phyloP scores from a whole-genome alignment of 2,329 filamentous ascomycete genomes.

The Pseudogymnoascus sp. region DNA sequence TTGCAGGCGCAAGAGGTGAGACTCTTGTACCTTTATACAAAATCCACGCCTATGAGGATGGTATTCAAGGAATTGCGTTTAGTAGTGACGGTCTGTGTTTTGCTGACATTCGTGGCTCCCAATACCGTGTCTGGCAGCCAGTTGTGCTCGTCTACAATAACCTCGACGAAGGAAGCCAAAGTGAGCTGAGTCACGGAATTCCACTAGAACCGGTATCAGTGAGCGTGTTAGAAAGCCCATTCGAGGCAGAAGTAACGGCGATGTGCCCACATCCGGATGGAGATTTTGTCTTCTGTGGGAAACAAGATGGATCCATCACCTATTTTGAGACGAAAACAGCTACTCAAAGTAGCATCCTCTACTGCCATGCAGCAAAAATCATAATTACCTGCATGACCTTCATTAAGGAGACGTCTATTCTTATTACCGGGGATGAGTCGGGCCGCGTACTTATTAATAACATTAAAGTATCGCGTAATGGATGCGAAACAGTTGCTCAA shows the following conservation, averaged over 20 bases:
- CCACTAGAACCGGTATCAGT: constrained; percentile 4
- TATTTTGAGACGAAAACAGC: constrained; percentile 21
- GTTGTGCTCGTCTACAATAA: constrained; percentile 25
- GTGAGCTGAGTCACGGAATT: constrained; percentile 10
- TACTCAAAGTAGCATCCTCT: constrained; percentile 17
- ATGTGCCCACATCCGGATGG: constrained; percentile 16
- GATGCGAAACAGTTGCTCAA: not conserved
- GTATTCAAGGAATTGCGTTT: constrained; percentile 27
- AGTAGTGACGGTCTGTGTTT: constrained; percentile 28
- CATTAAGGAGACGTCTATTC: constrained; percentile 16
- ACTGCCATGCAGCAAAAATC: constrained; percentile 20
- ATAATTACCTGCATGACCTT: constrained; percentile 20
- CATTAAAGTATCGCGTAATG: constrained; percentile 1
- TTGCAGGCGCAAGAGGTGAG: not conserved
- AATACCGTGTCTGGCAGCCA: constrained; percentile 33
- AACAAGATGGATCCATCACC: constrained; percentile 23
- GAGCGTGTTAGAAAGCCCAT: constrained; percentile 14
- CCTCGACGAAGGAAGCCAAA: constrained; percentile 19
- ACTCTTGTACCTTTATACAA: constrained; percentile 27
- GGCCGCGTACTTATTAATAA: constrained; percentile 23
- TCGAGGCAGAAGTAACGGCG: constrained; percentile 22
- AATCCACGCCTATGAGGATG: constrained; percentile 25
- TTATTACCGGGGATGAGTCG: constrained; percentile 26
- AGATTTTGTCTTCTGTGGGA: constrained; percentile 23
- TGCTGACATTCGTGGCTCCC: constrained; percentile 27